Percentiles rank a stretch among this genome's conserved stretches.
Evolutionary conservation across 345 rosid genomes (phyloP).

Genomic region (Syzygium aqueum): DNA sequence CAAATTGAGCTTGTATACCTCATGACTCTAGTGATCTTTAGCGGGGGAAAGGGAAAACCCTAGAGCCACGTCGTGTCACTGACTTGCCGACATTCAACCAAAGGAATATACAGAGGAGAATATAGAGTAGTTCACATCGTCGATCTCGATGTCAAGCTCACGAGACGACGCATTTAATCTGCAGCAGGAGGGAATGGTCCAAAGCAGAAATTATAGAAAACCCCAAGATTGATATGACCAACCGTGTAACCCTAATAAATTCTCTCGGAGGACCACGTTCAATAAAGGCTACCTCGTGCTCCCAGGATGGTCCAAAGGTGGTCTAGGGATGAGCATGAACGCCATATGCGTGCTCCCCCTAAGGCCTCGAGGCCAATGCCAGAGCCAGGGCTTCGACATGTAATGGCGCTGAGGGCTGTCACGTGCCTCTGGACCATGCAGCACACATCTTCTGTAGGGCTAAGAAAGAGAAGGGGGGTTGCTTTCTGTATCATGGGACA

Average conservation of each 20-base stretch:
- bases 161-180: neutral
- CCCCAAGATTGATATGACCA: neutral
- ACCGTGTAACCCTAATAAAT: conserved; percentile 2
- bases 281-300: conserved; percentile 6
- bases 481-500: neutral
- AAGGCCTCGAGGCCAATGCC: neutral
- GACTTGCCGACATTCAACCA: neutral
- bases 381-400: conserved; percentile 2
- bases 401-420: neutral
- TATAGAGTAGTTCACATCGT: neutral
- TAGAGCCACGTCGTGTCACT: neutral
- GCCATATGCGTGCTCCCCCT: conserved; percentile 1
- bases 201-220: neutral
- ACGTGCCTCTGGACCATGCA: conserved; percentile 38
- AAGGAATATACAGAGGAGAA: neutral
- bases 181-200: conserved; percentile 17
- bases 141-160: neutral
- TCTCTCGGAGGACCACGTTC: conserved; percentile 24
- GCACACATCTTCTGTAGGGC: neutral
- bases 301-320: conserved; percentile 20
- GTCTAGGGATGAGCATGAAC: conserved; percentile 9
- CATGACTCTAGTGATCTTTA: neutral
- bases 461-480: neutral
- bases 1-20: neutral
- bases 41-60: neutral